Percentiles rank a stretch among this genome's conserved stretches.
These are phyloP conservation scores for Echinochloa phyllopogon DNA, from an alignment of 176 grass and related monocot species.

Conservation along the genomic window DNA sequence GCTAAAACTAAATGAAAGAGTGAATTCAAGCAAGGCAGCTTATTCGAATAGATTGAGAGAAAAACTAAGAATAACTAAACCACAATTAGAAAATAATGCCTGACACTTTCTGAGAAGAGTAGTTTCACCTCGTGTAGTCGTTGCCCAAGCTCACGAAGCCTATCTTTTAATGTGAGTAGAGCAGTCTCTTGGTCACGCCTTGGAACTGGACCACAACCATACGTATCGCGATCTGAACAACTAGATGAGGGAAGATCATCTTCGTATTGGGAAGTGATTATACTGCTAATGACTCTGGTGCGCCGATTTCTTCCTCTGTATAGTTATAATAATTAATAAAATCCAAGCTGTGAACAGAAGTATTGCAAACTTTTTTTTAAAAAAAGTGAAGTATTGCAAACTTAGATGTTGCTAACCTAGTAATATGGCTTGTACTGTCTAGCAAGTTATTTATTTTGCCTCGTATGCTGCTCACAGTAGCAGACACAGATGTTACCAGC, in stretches of 20 bases:
- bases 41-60: background rate
- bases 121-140: slow-evolving; percentile 65
- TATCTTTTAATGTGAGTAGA: slow-evolving; percentile 63
- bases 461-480: slow-evolving; percentile 58
- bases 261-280: slow-evolving; percentile 33
- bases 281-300: slow-evolving; percentile 57
- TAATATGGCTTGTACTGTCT: slow-evolving; percentile 62
- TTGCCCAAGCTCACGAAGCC: slow-evolving; percentile 63
- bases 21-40: background rate
- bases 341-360: slow-evolving; percentile 9
- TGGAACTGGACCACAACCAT: slow-evolving; percentile 53
- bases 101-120: slow-evolving; percentile 20
- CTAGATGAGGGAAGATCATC: slow-evolving; percentile 46
- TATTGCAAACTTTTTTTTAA: slow-evolving; percentile 1
- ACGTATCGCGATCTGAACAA: slow-evolving; percentile 50
- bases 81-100: slow-evolving; percentile 18
- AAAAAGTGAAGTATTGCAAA: slow-evolving; percentile 5
- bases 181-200: slow-evolving; percentile 52
- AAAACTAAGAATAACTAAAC: slow-evolving; percentile 9
- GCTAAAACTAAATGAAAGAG: slow-evolving; percentile 1
- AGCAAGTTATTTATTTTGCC: slow-evolving; percentile 63
- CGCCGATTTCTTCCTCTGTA: slow-evolving; percentile 66
- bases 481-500: slow-evolving; percentile 62
- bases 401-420: slow-evolving; percentile 54
- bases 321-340: slow-evolving; percentile 38